Evolutionary conservation across 2,329 filamentous ascomycete species (phyloP), one percentile per base, ranked within the genome.

Genomic region (Aspergillus costaricaensis): DNA sequence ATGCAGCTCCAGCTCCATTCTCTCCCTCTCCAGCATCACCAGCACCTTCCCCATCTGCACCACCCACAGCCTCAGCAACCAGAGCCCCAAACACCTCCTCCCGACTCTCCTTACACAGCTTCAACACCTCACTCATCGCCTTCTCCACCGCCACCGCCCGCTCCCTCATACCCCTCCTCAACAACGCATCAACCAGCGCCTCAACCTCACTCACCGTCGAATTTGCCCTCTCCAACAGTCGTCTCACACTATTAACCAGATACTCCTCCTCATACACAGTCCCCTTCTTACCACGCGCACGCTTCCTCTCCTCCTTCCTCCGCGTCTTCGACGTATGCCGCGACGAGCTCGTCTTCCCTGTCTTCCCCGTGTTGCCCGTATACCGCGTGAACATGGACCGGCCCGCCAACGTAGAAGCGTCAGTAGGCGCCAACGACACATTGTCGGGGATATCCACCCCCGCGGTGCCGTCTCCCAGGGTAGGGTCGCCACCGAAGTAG

Each of bases 241-340:
- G 83, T 12, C 89, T 86, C 38, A 98, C 88, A 67, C 89, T 94
- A 74, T 93, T 95, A 60, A 96, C 88, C 5, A 99, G 85, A 75
- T 99, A 99, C 76, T 98, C 95, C 73, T 98, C 94, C 76, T 99
- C 95, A 76, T 99, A 99, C 5, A 99, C 91, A 15, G 91, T 96
- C 10, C 95, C 95, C 81, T 98, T 98, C 75, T 96, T 94, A 23
- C 95, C 95, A 7, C 92, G 83, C 0, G 95, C 95, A 15, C 94
- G 87, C 84, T 99, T 99, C 75, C 96, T 88, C 81, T 99, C 95
- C 77, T 99, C 95, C 19, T 92, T 85, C 23, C 89, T 84, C 55
- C 92, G 87, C 72, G 96, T 97, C 82, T 95, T 96, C 72, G 87
- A 90, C 43, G 92, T 96, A 60, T 90, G 90, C 12, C 92, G 85